These are phyloP conservation scores for Penicilliopsis zonata DNA, from an alignment of 495 filamentous ascomycete genomes.

Conservation along the genomic window DNA sequence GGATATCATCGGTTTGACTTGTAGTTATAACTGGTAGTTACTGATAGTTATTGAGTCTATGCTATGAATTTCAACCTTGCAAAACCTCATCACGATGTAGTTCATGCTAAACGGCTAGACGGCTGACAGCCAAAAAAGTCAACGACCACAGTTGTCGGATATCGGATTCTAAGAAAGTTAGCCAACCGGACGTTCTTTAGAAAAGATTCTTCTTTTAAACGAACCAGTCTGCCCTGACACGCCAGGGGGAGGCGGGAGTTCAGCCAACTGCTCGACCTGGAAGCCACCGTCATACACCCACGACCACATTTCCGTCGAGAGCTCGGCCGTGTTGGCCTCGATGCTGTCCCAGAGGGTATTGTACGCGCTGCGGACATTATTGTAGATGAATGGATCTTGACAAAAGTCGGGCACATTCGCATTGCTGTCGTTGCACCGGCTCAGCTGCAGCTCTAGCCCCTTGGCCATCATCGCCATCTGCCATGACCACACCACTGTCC, in stretches of 20 bases:
- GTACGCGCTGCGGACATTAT: slow-evolving; percentile 42
- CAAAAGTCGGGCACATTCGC: slow-evolving; percentile 32
- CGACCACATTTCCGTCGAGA: slow-evolving; percentile 51
- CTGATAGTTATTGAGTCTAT: too few relatives aligned
- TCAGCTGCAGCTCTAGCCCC: slow-evolving; percentile 38
- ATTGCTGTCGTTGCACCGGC: slow-evolving; percentile 20
- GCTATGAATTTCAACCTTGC: too few relatives aligned
- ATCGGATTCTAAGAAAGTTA: slow-evolving; percentile 4
- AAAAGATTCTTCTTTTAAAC: slow-evolving; percentile 5
- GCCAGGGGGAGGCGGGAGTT: slow-evolving; percentile 39
- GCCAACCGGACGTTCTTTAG: background rate
- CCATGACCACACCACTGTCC: slow-evolving; percentile 57
- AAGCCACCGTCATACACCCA: slow-evolving; percentile 44
- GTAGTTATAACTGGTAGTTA: too few relatives aligned
- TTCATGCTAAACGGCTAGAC: too few relatives aligned
- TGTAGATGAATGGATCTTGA: slow-evolving; percentile 26
- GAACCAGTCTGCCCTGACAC: slow-evolving; percentile 19
- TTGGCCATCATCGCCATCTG: slow-evolving; percentile 53
- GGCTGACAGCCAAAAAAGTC: slow-evolving; percentile 5
- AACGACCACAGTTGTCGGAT: slow-evolving; percentile 6
- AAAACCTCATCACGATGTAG: too few relatives aligned
- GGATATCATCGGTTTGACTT: slow-evolving; percentile 43
- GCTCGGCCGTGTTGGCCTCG: slow-evolving; percentile 36
- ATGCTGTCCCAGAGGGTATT: slow-evolving; percentile 49
- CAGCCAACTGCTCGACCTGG: slow-evolving; percentile 36